Percentiles rank a stretch among this genome's conserved stretches.
Conservation (phyloP, 176 grass and related monocot species). For the Puya raimondii region DNA sequence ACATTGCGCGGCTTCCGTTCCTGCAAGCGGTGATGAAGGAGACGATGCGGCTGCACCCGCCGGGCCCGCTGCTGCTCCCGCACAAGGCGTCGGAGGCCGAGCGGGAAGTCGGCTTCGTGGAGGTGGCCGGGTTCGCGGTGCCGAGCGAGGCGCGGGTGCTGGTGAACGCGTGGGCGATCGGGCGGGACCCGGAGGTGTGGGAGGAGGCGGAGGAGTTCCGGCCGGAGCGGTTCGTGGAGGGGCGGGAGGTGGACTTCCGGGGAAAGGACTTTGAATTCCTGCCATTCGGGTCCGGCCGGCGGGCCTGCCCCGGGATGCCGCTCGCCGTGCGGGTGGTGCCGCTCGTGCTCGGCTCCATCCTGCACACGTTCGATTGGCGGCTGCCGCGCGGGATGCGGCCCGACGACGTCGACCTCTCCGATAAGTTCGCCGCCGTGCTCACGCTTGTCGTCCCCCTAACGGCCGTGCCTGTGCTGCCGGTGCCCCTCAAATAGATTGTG, state of each 20-base stretch:
- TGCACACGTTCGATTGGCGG: slow-evolving; percentile 49
- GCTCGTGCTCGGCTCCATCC: slow-evolving; percentile 27
- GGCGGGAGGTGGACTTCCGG: slow-evolving; percentile 20
- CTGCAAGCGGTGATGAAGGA: slow-evolving; percentile 58
- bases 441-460: not conserved
- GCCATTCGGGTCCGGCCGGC: slow-evolving; percentile 51
- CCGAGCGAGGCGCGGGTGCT: slow-evolving; percentile 18
- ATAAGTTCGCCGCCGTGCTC: slow-evolving; percentile 1
- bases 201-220: slow-evolving; percentile 25
- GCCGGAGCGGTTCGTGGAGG: slow-evolving; percentile 40
- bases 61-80: slow-evolving; percentile 48
- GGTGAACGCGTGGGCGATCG: no score
- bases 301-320: slow-evolving; percentile 40
- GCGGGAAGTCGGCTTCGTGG: not conserved
- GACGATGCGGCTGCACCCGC: slow-evolving; percentile 46
- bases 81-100: slow-evolving; percentile 38
- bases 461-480: not conserved
- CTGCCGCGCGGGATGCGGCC: slow-evolving; percentile 34
- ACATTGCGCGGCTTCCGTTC: slow-evolving; percentile 22
- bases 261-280: slow-evolving; percentile 32
- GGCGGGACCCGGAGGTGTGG: slow-evolving; percentile 36
- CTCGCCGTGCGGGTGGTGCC: slow-evolving; percentile 20
- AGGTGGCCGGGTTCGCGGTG: slow-evolving; percentile 33
- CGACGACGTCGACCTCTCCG: slow-evolving; percentile 3
- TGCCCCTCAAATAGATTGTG: no score